Percentiles rank a stretch among this genome's conserved stretches.
Evolutionary conservation across 176 grass and related monocot species (phyloP).

Genomic region (Calamus simplicifolius): DNA sequence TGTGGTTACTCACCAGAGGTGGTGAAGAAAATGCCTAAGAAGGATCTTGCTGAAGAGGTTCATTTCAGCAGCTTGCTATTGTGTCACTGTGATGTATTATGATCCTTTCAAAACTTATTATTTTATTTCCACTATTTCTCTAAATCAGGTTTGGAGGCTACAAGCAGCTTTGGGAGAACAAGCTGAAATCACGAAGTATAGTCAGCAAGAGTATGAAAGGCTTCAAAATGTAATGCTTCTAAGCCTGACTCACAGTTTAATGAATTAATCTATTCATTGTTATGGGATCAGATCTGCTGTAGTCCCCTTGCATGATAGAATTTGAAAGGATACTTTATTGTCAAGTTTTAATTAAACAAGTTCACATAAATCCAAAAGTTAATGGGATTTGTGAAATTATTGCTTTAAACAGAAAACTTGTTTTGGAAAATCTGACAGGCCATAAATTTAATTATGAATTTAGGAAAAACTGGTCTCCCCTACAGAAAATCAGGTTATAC

Average conservation of each 20-base stretch:
- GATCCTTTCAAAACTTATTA: no score
- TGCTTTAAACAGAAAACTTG: no score
- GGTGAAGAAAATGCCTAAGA: conserved; percentile 17
- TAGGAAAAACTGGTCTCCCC: no score
- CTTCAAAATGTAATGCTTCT: conserved; percentile 49
- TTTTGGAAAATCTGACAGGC: no score
- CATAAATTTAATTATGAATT: no score
- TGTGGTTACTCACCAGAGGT: conserved; percentile 8
- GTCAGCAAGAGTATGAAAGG: conserved; percentile 45
- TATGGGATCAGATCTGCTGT: neutral
- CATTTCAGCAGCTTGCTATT: neutral
- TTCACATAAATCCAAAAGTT: no score
- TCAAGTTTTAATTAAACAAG: no score
- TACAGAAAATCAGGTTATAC: no score
- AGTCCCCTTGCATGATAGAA: neutral
- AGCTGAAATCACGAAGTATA: conserved; percentile 42
- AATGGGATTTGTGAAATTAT: no score
- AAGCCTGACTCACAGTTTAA: no score
- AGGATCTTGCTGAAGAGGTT: conserved; percentile 13
- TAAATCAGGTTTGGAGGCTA: conserved; percentile 53
- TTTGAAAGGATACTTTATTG: no score
- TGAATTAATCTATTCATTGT: neutral
- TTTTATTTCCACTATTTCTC: neutral
- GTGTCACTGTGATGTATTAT: neutral
- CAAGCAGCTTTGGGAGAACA: conserved; percentile 59